Evolutionary conservation across 805 yeast species (phyloP).

Genomic region (Teunomyces tritomae): DNA sequence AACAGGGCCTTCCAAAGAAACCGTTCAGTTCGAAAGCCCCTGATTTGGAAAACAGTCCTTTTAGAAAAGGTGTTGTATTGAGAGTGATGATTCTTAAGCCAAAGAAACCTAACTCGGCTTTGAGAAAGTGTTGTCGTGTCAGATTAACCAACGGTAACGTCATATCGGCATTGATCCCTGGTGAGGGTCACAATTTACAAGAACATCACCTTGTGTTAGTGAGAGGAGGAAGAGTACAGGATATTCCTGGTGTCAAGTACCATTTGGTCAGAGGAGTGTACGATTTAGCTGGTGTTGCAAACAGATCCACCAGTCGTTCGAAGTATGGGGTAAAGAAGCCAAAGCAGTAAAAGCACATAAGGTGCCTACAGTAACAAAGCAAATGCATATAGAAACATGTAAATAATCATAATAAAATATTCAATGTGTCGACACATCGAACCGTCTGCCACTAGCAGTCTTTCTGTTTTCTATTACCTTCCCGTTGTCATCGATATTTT

Average conservation of each 20-base stretch:
- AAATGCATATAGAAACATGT: constrained; percentile 6
- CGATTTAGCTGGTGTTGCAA: constrained; percentile 93
- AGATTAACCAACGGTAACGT: constrained; percentile 86
- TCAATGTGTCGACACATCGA: constrained; percentile 30
- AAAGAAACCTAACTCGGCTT: constrained; percentile 97
- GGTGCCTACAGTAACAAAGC: neutral
- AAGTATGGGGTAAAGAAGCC: constrained; percentile 93
- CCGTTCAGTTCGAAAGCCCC: constrained; percentile 65
- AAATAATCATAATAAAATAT: constrained; percentile 1
- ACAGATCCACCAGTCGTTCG: constrained; percentile 84
- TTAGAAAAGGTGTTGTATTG: constrained; percentile 88
- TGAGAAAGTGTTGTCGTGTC: constrained; percentile 95
- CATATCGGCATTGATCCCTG: constrained; percentile 92
- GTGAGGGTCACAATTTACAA: constrained; percentile 97
- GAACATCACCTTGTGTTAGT: constrained; percentile 95
- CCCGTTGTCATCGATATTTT: constrained; percentile 71
- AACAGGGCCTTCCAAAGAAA: constrained; percentile 45
- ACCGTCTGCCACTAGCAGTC: constrained; percentile 72
- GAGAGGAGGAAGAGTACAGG: constrained; percentile 98
- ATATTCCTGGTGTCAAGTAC: constrained; percentile 97
- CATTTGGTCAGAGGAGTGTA: constrained; percentile 89
- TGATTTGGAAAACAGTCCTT: constrained; percentile 78
- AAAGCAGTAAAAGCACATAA: constrained; percentile 20
- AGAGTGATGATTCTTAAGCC: constrained; percentile 95
- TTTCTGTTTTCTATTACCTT: constrained; percentile 48